These are phyloP conservation scores for Mucor plumbeus DNA, from an alignment of 371 early-diverging fungal species.

Conservation along the genomic window DNA sequence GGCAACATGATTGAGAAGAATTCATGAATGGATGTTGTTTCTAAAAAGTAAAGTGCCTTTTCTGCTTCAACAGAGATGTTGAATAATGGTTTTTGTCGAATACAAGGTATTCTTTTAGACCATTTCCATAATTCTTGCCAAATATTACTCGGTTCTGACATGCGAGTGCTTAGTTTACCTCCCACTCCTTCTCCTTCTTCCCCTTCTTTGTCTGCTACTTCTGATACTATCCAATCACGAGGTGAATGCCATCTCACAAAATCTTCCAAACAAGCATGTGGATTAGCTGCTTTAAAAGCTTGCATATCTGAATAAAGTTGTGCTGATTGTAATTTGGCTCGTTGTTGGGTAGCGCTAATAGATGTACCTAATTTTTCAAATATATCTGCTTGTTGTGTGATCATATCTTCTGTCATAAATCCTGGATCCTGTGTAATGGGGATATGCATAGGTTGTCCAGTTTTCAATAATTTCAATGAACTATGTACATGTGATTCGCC, in stretches of 20 bases:
- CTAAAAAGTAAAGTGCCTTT: slow-evolving; percentile 76
- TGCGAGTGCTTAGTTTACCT: slow-evolving; percentile 76
- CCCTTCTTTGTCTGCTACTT: no score
- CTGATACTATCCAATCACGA: slow-evolving; percentile 71
- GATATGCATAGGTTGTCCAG: slow-evolving; percentile 68
- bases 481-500: slow-evolving; percentile 38
- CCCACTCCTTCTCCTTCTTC: slow-evolving; percentile 16
- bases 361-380: slow-evolving; percentile 83
- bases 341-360: slow-evolving; percentile 68
- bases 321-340: slow-evolving; percentile 81
- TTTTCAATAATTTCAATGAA: slow-evolving; percentile 45
- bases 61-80: slow-evolving; percentile 75
- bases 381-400: slow-evolving; percentile 75
- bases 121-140: slow-evolving; percentile 90
- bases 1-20: slow-evolving; percentile 78
- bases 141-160: slow-evolving; percentile 80
- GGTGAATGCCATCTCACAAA: slow-evolving; percentile 98
- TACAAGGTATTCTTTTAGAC: slow-evolving; percentile 71
- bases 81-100: slow-evolving; percentile 82
- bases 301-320: slow-evolving; percentile 87
- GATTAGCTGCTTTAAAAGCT: slow-evolving; percentile 89
- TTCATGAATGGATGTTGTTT: slow-evolving; percentile 68
- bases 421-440: slow-evolving; percentile 81
- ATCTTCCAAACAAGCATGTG: slow-evolving; percentile 77
- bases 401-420: slow-evolving; percentile 91